These are phyloP conservation scores for Roridomyces roridus DNA, from an alignment of 768 basidiomycete species.

Conservation along the genomic window DNA sequence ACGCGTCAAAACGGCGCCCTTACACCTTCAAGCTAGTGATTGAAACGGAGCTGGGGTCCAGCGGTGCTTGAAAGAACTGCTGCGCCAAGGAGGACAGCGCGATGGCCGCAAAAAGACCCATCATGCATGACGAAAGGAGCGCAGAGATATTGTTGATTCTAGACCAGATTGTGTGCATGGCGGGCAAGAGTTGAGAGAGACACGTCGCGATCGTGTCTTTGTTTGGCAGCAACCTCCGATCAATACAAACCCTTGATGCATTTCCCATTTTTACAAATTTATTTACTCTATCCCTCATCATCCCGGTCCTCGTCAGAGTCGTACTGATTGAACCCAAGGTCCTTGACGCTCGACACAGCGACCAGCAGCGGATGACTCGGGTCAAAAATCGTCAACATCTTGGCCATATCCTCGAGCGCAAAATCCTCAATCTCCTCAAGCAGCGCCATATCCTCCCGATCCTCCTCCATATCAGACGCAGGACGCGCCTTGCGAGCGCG, in stretches of 20 bases:
- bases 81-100: slow-evolving; percentile 78
- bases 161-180: slow-evolving; percentile 75
- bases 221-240: neutral
- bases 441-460: slow-evolving; percentile 72
- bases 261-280: neutral
- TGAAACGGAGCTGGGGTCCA: slow-evolving; percentile 63
- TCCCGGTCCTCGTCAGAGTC: slow-evolving; percentile 54
- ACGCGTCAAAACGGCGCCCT: slow-evolving; percentile 33
- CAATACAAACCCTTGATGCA: neutral
- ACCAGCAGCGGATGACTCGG: slow-evolving; percentile 67
- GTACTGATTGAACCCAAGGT: slow-evolving; percentile 63
- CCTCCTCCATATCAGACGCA: slow-evolving; percentile 39
- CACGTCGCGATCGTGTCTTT: slow-evolving; percentile 2
- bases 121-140: slow-evolving; percentile 75
- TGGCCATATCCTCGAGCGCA: slow-evolving; percentile 80
- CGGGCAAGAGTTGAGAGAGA: neutral
- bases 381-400: slow-evolving; percentile 63
- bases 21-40: slow-evolving; percentile 77
- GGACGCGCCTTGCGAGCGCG: slow-evolving; percentile 55
- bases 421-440: slow-evolving; percentile 87
- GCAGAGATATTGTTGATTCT: slow-evolving; percentile 79
- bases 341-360: slow-evolving; percentile 74
- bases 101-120: slow-evolving; percentile 72
- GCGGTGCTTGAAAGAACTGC: slow-evolving; percentile 44
- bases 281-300: slow-evolving; percentile 22